Evolutionary conservation across 2,329 filamentous ascomycete species (phyloP).

Genomic region (Scedosporium minutisporum): DNA sequence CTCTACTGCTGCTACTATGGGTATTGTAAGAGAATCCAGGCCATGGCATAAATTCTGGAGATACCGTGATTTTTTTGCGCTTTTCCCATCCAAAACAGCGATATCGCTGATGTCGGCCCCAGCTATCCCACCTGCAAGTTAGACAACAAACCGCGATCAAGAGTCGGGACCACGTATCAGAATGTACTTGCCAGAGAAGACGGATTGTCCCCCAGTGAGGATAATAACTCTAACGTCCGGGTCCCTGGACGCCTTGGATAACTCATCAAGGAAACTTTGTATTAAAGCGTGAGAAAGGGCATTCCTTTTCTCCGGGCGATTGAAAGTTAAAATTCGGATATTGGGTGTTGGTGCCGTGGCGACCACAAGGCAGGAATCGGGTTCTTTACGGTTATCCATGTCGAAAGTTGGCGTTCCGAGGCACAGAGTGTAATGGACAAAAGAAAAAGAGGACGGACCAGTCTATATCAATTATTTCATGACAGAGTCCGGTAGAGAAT

Average conservation of each 20-base stretch:
- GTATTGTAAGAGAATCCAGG: slow-evolving; percentile 28
- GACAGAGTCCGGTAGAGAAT: too few relatives aligned
- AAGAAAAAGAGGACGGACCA: too few relatives aligned
- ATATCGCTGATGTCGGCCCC: slow-evolving; percentile 27
- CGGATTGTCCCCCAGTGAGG: slow-evolving; percentile 25
- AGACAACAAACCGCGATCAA: neutral
- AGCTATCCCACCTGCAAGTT: slow-evolving; percentile 13
- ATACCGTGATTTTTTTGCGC: slow-evolving; percentile 22
- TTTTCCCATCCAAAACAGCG: slow-evolving; percentile 21
- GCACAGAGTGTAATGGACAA: too few relatives aligned
- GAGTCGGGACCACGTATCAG: neutral
- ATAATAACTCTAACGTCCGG: slow-evolving; percentile 24
- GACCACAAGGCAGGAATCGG: slow-evolving; percentile 11
- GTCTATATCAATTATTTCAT: too few relatives aligned
- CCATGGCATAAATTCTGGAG: slow-evolving; percentile 30
- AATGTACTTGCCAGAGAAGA: slow-evolving; percentile 24
- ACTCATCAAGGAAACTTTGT: slow-evolving; percentile 26
- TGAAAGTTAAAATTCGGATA: slow-evolving; percentile 39
- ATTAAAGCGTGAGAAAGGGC: slow-evolving; percentile 45
- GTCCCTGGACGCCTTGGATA: slow-evolving; percentile 16
- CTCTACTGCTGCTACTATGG: slow-evolving; percentile 38
- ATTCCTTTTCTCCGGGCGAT: slow-evolving; percentile 48
- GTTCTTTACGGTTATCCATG: neutral
- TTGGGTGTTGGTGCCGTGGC: slow-evolving; percentile 20
- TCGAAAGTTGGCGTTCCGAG: neutral